These are phyloP conservation scores for Pterocarpus macrocarpus DNA, from an alignment of 306 rosid genomes.

Conservation along the genomic window DNA sequence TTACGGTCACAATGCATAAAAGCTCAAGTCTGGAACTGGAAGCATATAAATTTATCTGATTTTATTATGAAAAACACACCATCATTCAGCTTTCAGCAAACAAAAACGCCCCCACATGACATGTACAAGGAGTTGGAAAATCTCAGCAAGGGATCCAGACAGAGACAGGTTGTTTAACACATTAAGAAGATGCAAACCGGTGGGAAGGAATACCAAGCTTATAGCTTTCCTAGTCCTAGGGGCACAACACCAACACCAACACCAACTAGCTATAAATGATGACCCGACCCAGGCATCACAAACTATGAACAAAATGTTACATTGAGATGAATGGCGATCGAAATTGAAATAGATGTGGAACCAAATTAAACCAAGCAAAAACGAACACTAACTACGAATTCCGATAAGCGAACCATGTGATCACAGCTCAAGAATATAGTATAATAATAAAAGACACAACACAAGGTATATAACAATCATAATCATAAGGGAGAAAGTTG, in stretches of 20 bases:
- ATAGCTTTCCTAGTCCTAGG: not conserved
- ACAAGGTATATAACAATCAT: too few species aligned
- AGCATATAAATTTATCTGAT: not conserved
- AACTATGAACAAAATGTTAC: not conserved
- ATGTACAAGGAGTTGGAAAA: not conserved
- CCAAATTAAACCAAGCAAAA: not conserved
- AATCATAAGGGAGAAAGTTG: not conserved
- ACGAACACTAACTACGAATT: too few species aligned
- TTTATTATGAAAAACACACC: not conserved
- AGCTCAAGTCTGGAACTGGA: too few species aligned
- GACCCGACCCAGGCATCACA: not conserved
- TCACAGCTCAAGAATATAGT: too few species aligned
- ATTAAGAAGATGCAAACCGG: not conserved
- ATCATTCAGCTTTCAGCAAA: not conserved
- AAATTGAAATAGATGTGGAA: not conserved
- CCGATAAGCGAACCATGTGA: too few species aligned
- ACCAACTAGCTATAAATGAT: too few species aligned
- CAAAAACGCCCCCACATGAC: constrained; percentile 8
- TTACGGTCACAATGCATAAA: too few species aligned
- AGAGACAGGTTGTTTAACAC: not conserved
- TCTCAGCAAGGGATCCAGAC: not conserved
- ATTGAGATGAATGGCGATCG: not conserved
- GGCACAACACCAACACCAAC: not conserved
- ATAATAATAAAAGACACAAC: too few species aligned
- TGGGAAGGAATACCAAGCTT: not conserved